Conservation (phyloP, 176 grass and related monocot genomes). For the Ensete ventricosum region DNA sequence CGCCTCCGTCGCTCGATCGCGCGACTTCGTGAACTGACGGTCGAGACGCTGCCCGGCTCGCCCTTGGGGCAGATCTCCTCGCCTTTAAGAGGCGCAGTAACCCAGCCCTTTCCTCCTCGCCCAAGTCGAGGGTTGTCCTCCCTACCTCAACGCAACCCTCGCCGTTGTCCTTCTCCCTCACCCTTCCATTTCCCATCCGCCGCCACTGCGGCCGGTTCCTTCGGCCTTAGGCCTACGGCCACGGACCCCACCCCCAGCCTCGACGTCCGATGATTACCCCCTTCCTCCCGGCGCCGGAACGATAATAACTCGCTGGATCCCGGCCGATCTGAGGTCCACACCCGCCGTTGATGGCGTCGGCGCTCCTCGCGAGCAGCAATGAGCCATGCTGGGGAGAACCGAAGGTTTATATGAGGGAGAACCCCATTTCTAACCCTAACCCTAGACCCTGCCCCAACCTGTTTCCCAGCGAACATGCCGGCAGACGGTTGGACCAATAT, state of each 20-base stretch:
- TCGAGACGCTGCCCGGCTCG: background rate
- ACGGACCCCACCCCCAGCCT: background rate
- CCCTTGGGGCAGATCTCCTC: background rate
- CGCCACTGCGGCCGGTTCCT: background rate
- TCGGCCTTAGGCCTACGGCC: too few relatives aligned
- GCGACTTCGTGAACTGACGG: background rate
- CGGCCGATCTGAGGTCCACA: constrained; percentile 7
- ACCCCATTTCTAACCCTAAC: constrained; percentile 49
- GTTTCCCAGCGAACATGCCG: constrained; percentile 21
- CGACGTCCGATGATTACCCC: background rate
- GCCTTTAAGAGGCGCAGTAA: background rate
- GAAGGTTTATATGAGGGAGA: constrained; percentile 24
- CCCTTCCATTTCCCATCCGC: background rate
- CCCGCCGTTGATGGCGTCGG: constrained; percentile 54
- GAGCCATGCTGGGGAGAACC: constrained; percentile 45
- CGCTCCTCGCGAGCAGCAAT: constrained; percentile 42
- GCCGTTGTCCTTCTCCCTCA: background rate
- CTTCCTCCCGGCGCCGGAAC: background rate
- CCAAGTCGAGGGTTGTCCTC: background rate
- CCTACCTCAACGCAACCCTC: background rate
- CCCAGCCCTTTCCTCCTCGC: background rate
- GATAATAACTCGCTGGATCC: background rate
- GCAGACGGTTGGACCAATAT: background rate
- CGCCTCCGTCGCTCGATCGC: background rate
- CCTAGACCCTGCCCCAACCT: constrained; percentile 9